Percentiles rank a stretch among this genome's conserved stretches.
phyloP scores from a whole-genome alignment of 2,329 filamentous ascomycete species.

The Beauveria bassiana region DNA sequence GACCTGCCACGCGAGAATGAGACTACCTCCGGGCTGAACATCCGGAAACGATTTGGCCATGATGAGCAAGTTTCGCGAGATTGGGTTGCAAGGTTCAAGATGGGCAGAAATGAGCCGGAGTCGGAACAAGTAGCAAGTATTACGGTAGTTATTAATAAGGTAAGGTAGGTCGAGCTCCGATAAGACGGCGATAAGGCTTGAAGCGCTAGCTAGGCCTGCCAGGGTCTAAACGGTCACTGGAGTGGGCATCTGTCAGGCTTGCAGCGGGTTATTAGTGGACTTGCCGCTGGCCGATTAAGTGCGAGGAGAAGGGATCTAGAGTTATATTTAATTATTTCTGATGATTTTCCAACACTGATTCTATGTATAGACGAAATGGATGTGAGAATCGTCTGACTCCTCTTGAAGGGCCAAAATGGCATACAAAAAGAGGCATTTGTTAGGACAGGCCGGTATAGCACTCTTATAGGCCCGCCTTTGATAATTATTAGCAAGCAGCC shows the following conservation, averaged over 20 bases:
- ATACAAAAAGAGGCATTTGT: too few species aligned
- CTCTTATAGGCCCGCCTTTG: too few species aligned
- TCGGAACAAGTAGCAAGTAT: not conserved
- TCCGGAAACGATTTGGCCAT: slow-evolving; percentile 56
- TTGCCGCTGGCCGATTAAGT: not conserved
- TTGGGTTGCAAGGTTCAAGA: slow-evolving; percentile 4
- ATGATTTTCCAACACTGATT: too few species aligned
- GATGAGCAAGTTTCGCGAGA: slow-evolving; percentile 5
- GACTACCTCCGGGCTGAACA: slow-evolving; percentile 81
- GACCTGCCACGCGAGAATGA: slow-evolving; percentile 95
- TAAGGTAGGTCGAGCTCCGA: slow-evolving; percentile 11
- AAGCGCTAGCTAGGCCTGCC: slow-evolving; percentile 7
- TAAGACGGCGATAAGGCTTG: slow-evolving; percentile 14
- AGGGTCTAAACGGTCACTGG: not conserved
- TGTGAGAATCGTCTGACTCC: too few species aligned
- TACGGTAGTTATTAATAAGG: not conserved
- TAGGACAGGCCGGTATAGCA: too few species aligned
- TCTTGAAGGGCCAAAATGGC: too few species aligned
- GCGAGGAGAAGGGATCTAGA: too few species aligned
- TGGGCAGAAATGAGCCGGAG: slow-evolving; percentile 4
- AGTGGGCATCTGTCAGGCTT: not conserved
- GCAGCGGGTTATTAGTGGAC: not conserved
- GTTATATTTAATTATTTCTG: too few species aligned
- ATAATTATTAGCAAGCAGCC: too few species aligned
- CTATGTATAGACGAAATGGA: too few species aligned